Percentiles rank a stretch among this genome's conserved stretches.
phyloP scores from a whole-genome alignment of 2,329 filamentous ascomycete genomes.

The Exserohilum rostratum region DNA sequence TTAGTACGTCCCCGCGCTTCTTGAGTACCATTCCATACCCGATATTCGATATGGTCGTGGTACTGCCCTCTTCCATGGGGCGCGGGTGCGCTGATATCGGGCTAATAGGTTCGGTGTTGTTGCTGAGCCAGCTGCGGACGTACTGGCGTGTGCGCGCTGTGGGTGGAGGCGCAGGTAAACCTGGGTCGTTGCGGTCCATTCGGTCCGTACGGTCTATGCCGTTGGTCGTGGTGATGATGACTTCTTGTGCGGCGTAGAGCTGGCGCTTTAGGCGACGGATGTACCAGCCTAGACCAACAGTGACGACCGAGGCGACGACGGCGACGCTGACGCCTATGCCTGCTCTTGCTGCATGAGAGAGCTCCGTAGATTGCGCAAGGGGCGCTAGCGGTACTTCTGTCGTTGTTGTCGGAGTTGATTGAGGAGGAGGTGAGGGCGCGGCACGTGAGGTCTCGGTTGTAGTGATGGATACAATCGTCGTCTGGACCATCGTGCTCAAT shows the following conservation, averaged over 20 bases:
- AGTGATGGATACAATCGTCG: neutral
- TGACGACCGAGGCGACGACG: slow-evolving; percentile 18
- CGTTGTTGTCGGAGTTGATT: neutral
- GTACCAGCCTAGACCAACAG: slow-evolving; percentile 27
- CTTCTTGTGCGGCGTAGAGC: slow-evolving; percentile 19
- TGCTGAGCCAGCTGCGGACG: neutral
- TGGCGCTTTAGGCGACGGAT: slow-evolving; percentile 34
- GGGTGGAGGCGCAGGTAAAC: neutral
- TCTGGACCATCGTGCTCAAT: neutral
- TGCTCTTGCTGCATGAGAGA: slow-evolving; percentile 32
- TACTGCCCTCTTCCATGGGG: slow-evolving; percentile 2
- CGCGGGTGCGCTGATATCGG: slow-evolving; percentile 9
- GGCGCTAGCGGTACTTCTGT: slow-evolving; percentile 21
- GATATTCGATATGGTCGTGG: slow-evolving; percentile 4
- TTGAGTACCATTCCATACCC: slow-evolving; percentile 23
- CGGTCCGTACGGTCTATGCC: too few species aligned
- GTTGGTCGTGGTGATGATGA: too few species aligned
- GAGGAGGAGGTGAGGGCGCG: neutral
- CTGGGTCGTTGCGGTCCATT: slow-evolving; percentile 4
- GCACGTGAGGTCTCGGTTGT: neutral
- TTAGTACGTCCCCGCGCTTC: slow-evolving; percentile 28
- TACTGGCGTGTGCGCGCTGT: neutral
- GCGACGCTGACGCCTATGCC: slow-evolving; percentile 27
- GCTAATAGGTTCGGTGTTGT: slow-evolving; percentile 11
- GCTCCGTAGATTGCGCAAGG: slow-evolving; percentile 9